Evolutionary conservation across 176 grass and related monocot species (phyloP).

Genomic region (Juncus inflexus): DNA sequence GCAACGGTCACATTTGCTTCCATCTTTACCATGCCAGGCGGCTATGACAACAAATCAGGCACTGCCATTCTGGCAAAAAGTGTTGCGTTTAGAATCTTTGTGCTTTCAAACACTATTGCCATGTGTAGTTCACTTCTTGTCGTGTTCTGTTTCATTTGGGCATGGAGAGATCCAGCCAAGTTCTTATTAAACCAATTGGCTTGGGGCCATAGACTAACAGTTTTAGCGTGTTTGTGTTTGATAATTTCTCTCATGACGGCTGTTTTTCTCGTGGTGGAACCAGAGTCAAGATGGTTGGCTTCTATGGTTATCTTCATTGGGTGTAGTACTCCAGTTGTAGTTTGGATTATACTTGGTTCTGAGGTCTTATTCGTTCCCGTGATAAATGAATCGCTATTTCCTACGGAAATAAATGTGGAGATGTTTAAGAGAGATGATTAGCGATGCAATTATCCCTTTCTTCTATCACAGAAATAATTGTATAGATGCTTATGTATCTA

Average conservation of each 20-base stretch:
- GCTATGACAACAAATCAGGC: background rate
- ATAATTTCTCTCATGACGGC: slow-evolving; percentile 21
- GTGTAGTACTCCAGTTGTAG: slow-evolving; percentile 5
- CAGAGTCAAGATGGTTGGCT: background rate
- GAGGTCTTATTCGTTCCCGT: no score
- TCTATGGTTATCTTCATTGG: slow-evolving; percentile 11
- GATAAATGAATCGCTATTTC: no score
- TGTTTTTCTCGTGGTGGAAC: background rate
- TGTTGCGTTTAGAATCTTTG: background rate
- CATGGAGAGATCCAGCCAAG: background rate
- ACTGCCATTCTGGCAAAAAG: background rate
- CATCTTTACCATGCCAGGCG: slow-evolving; percentile 3
- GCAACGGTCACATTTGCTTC: background rate
- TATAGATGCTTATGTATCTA: no score
- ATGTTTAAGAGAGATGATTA: no score
- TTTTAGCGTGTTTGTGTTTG: slow-evolving; percentile 3
- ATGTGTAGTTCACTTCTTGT: slow-evolving; percentile 3
- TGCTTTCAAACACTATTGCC: background rate
- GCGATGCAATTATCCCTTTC: no score
- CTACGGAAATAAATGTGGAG: no score
- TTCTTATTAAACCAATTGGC: background rate
- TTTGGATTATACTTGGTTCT: background rate
- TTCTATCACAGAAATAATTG: no score
- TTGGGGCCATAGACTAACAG: slow-evolving; percentile 8
- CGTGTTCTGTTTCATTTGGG: slow-evolving; percentile 8